Conservation (phyloP, 805 yeast genomes). For the Candida corydali region DNA sequence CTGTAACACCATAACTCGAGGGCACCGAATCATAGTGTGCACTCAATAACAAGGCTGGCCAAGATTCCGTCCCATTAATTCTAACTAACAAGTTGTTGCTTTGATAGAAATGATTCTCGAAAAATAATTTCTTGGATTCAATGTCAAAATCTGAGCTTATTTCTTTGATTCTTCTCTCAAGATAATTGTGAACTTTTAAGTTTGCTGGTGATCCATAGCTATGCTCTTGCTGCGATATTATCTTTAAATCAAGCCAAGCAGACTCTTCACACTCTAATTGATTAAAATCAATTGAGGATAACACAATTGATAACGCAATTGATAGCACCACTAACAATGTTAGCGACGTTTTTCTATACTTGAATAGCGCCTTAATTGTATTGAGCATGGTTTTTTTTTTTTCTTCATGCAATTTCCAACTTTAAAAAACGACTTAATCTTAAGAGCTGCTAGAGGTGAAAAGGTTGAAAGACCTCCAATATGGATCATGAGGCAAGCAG, state of each 20-base stretch:
- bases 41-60: slow-evolving; percentile 70
- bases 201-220: slow-evolving; percentile 78
- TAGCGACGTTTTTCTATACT: slow-evolving; percentile 71
- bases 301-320: slow-evolving; percentile 34
- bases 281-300: slow-evolving; percentile 37
- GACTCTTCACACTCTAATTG: slow-evolving; percentile 33
- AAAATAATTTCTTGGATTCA: slow-evolving; percentile 47
- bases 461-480: slow-evolving; percentile 94
- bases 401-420: slow-evolving; percentile 53
- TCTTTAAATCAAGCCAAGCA: slow-evolving; percentile 69
- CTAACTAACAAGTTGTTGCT: slow-evolving; percentile 77
- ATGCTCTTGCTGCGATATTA: slow-evolving; percentile 62
- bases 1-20: slow-evolving; percentile 82
- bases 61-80: slow-evolving; percentile 56
- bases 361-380: slow-evolving; percentile 46
- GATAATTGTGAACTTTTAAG: slow-evolving; percentile 69
- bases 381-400: background rate
- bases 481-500: slow-evolving; percentile 99
- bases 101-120: slow-evolving; percentile 67
- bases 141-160: slow-evolving; percentile 36
- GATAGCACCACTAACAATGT: slow-evolving; percentile 53
- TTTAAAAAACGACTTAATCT: slow-evolving; percentile 81
- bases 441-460: slow-evolving; percentile 90
- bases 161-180: slow-evolving; percentile 40
- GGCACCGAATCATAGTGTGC: slow-evolving; percentile 93